Percentiles rank a stretch among this genome's conserved stretches.
Conservation (phyloP, 164 flowering plant genomes). For the Pachysandra terminalis region DNA sequence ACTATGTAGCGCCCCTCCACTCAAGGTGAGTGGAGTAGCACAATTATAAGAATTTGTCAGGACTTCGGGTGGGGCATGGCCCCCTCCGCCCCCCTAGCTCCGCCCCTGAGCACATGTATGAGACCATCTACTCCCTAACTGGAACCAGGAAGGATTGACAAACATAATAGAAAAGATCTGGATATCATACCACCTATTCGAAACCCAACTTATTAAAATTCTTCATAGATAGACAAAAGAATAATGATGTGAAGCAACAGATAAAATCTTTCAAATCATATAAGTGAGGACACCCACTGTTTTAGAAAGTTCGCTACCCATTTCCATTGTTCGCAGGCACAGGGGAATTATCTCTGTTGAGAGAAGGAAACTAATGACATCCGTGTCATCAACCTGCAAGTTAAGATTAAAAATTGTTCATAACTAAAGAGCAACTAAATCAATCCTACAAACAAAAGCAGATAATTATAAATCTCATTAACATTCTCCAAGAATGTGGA, state of each 20-base stretch:
- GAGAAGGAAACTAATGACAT: constrained; percentile 83
- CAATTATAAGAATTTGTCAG: too few species aligned
- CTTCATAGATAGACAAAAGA: too few species aligned
- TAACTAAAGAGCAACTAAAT: background rate
- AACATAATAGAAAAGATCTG: too few species aligned
- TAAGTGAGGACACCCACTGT: constrained; percentile 47
- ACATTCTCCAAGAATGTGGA: background rate
- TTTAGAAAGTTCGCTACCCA: constrained; percentile 88
- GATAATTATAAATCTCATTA: background rate
- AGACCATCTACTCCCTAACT: too few species aligned
- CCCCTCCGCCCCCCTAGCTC: too few species aligned
- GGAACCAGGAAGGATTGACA: too few species aligned
- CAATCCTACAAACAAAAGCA: background rate
- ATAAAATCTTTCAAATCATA: background rate
- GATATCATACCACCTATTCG: too few species aligned
- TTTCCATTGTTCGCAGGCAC: constrained; percentile 85
- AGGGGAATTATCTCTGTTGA: constrained; percentile 36
- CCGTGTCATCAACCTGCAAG: constrained; percentile 85
- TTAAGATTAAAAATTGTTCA: background rate
- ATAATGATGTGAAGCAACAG: background rate
- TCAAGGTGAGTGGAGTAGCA: too few species aligned
- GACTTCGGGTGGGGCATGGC: too few species aligned
- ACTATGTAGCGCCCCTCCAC: too few species aligned
- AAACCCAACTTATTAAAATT: too few species aligned
- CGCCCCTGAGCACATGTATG: too few species aligned